Percentiles rank a stretch among this genome's conserved stretches.
phyloP scores from a whole-genome alignment of 768 basidiomycete genomes.

The Tylopilus subfusipes region DNA sequence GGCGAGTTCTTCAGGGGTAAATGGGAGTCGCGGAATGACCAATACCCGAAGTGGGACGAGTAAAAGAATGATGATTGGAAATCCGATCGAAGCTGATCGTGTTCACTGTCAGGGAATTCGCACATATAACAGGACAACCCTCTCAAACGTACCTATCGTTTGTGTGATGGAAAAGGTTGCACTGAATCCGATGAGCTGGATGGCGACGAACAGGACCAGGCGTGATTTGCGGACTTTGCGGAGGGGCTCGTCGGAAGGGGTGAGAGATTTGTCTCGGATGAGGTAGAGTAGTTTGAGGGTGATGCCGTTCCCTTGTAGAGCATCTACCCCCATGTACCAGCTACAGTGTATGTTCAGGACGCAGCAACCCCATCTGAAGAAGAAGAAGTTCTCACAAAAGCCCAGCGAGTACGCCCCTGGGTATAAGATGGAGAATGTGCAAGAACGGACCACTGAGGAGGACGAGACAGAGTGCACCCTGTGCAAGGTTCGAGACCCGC shows the following conservation, averaged over 20 bases:
- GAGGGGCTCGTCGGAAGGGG: conserved; percentile 65
- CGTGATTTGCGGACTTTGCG: conserved; percentile 69
- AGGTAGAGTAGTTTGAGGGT: conserved; percentile 79
- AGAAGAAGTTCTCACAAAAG: conserved; percentile 58
- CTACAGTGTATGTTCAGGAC: conserved; percentile 30
- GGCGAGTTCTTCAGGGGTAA: conserved; percentile 71
- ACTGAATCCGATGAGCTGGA: conserved; percentile 83
- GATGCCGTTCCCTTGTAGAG: conserved; percentile 77
- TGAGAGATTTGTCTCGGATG: conserved; percentile 65
- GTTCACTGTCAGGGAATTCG: not conserved
- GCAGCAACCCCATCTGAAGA: not conserved
- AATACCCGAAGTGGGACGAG: conserved; percentile 73
- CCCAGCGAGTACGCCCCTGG: conserved; percentile 79
- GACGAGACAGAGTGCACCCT: conserved; percentile 76
- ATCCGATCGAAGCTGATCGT: conserved; percentile 75
- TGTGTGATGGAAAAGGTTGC: conserved; percentile 90
- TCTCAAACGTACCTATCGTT: conserved; percentile 60
- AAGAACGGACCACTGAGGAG: conserved; percentile 81
- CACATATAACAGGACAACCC: not conserved
- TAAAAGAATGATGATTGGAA: conserved; percentile 83
- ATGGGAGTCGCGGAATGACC: conserved; percentile 71
- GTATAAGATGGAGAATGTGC: conserved; percentile 74
- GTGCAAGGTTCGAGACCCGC: conserved; percentile 85
- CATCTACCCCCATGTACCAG: conserved; percentile 92
- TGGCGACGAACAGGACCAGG: conserved; percentile 63